phyloP scores from a whole-genome alignment of 352 stramenopile genomes.

The Thalassiosira livingstoniorum region DNA sequence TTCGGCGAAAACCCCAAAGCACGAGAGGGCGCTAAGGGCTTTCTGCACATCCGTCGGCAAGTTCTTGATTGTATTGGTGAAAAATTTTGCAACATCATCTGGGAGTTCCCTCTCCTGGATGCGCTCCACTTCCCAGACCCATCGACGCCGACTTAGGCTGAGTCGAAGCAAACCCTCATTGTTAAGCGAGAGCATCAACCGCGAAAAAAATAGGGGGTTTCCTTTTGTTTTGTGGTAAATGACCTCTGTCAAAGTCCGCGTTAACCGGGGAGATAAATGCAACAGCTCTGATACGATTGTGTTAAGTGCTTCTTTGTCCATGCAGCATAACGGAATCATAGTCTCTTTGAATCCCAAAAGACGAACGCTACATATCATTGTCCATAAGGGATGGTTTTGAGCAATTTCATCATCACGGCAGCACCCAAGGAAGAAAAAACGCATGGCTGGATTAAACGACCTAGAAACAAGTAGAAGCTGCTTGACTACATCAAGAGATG shows the following conservation, averaged over 20 bases:
- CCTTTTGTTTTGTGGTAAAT: slow-evolving; percentile 31
- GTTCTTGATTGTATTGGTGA: background rate
- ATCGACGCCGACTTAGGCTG: slow-evolving; percentile 18
- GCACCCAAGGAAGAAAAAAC: slow-evolving; percentile 28
- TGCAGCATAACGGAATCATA: background rate
- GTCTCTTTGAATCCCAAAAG: background rate
- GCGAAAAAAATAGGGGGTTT: slow-evolving; percentile 22
- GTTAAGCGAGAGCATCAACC: slow-evolving; percentile 5
- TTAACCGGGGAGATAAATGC: slow-evolving; percentile 4
- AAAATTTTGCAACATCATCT: background rate
- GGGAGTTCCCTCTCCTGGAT: slow-evolving; percentile 10
- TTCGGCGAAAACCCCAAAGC: background rate
- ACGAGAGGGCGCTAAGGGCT: background rate
- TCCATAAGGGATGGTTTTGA: background rate
- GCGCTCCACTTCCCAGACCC: slow-evolving; percentile 17
- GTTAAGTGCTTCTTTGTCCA: slow-evolving; percentile 5
- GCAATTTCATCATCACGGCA: background rate
- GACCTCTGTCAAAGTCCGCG: slow-evolving; percentile 4
- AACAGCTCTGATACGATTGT: slow-evolving; percentile 22
- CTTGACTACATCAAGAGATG: slow-evolving; percentile 19
- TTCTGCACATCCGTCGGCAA: background rate
- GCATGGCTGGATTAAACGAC: background rate
- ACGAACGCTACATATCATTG: background rate
- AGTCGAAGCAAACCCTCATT: slow-evolving; percentile 5
- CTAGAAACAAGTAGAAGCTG: slow-evolving; percentile 12